Base-by-base conservation (phyloP, 352 stramenopile species). In the Phytopythium oedochilum region DNA sequence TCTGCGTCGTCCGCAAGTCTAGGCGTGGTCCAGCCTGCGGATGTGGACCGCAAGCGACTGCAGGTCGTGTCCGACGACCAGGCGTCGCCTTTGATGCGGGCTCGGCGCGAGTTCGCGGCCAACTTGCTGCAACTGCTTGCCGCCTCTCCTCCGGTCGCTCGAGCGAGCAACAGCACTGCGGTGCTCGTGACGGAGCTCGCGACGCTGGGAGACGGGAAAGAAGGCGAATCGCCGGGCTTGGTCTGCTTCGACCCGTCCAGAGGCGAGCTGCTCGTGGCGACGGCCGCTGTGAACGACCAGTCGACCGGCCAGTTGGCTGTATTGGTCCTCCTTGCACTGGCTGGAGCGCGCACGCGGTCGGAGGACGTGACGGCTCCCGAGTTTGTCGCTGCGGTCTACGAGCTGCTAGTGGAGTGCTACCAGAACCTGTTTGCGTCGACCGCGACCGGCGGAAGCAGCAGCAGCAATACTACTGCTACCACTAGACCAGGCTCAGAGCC, bases 331-430 rank as follows among this genome's bases (percentile, higher is more conserved):
- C 73, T 88, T 57, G 75, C 75, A n/a, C 29, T 85, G 26, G 61
- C 69, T 4, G 61, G 74, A n/a, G 63, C 60, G 15, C 55, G 46
- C 23, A 61, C 74, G 0, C 31, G 69, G 4, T 61, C 44, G 1
- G 67, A 35, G 10, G 73, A 89, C 53, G 64, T 86, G 26, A 70
- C 70, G 1, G 67, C 81, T 18, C 75, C 77, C 12, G 29, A 56
- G 11, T 89, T 92, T 53, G 56, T 86, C 22, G 60, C 68, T 7
- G 55, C 62, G 5, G 40, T 92, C 46, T 85, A 86, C 35, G 55
- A 57, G 5, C 58, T 92, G 0, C 53, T 92, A 15, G 62, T 79
- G 8, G 70, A 68, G 9, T 88, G 76, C 56, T 92, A 88, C 25
- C 72, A 89, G 62, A 73, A 59, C 22, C n/a, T 87, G 5, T 88